Evolutionary conservation across 1,284 basidiomycete species (phyloP).

Genomic region (Trichosporon asahii): DNA sequence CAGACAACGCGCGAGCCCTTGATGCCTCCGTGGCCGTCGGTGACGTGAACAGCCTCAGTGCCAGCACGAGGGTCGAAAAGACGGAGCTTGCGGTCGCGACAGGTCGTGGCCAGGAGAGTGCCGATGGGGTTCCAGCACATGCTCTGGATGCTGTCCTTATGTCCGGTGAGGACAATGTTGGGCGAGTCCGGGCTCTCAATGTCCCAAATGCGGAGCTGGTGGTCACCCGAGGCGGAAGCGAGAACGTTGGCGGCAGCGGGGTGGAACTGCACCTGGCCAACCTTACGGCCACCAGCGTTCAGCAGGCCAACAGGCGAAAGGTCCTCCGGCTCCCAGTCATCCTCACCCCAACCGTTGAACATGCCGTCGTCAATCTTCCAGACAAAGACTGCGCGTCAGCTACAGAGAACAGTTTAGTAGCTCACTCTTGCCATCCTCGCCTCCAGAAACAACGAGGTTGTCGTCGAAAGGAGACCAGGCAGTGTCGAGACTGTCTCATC

Average conservation of each 20-base stretch:
- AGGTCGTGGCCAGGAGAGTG: slow-evolving; percentile 67
- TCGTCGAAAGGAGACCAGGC: slow-evolving; percentile 96
- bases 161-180: slow-evolving; percentile 65
- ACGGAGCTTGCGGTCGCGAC: slow-evolving; percentile 85
- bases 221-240: slow-evolving; percentile 82
- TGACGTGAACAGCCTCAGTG: slow-evolving; percentile 70
- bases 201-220: slow-evolving; percentile 89
- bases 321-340: slow-evolving; percentile 77
- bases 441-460: slow-evolving; percentile 78
- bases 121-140: slow-evolving; percentile 81
- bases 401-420: not conserved
- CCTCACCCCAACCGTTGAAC: slow-evolving; percentile 83
- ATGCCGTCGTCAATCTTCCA: slow-evolving; percentile 70
- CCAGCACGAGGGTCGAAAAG: slow-evolving; percentile 84
- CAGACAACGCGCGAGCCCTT: slow-evolving; percentile 87
- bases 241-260: slow-evolving; percentile 85
- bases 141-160: slow-evolving; percentile 84
- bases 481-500: slow-evolving; percentile 80
- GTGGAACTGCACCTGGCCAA: slow-evolving; percentile 93
- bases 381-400: slow-evolving; percentile 60
- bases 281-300: slow-evolving; percentile 62
- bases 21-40: slow-evolving; percentile 88
- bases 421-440: slow-evolving; percentile 79
- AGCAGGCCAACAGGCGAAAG: slow-evolving; percentile 65
- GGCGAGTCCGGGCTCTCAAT: slow-evolving; percentile 65